These are phyloP conservation scores for Diaporthe humulicola DNA, from an alignment of 2,329 filamentous ascomycete genomes.

Conservation along the genomic window DNA sequence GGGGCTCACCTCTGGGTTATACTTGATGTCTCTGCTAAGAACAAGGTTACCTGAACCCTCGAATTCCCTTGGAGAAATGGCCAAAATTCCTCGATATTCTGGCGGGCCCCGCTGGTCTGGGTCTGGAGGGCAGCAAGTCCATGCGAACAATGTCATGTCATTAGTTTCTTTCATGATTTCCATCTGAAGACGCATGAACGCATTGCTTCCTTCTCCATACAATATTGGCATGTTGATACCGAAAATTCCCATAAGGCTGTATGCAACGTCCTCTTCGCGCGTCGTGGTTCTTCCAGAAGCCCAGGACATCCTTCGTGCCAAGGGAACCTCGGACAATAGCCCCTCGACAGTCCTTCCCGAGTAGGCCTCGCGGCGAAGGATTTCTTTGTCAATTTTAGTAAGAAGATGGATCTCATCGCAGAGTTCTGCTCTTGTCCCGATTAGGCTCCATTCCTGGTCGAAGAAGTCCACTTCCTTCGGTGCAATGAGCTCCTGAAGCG, in stretches of 20 bases:
- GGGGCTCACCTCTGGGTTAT: neutral
- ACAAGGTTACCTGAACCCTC: neutral
- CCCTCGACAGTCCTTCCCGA: neutral
- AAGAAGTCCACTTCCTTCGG: neutral
- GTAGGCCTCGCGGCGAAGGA: neutral
- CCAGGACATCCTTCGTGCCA: neutral
- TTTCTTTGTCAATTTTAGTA: neutral
- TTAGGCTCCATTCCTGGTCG: neutral
- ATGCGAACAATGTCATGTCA: neutral
- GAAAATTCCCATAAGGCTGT: neutral
- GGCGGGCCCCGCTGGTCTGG: neutral
- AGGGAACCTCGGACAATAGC: neutral
- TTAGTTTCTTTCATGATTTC: neutral
- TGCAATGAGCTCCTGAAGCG: neutral
- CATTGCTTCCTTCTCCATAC: neutral
- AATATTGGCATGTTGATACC: neutral
- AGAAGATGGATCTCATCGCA: neutral
- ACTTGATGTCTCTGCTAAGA: neutral
- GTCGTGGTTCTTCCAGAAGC: neutral
- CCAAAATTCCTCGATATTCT: neutral
- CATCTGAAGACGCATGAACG: neutral
- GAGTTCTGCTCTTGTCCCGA: neutral
- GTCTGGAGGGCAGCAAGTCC: neutral
- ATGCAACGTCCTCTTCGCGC: neutral
- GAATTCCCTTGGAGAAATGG: neutral